These are phyloP conservation scores for Waltergamsia citrina DNA, from an alignment of 2,329 filamentous ascomycete species.

Conservation along the genomic window DNA sequence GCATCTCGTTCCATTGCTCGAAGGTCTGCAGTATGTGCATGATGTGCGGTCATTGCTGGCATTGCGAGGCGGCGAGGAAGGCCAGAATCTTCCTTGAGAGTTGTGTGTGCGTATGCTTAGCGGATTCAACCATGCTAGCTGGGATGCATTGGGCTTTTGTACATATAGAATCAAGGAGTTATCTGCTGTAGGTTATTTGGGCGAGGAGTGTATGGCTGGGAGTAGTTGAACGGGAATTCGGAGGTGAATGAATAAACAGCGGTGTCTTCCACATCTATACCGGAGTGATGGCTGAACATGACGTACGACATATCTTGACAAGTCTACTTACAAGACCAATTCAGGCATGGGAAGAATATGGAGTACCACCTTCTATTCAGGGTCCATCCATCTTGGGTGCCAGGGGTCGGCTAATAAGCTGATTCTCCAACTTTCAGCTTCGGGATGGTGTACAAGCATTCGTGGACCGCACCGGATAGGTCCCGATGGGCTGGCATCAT, in stretches of 20 bases:
- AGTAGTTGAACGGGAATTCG: neutral
- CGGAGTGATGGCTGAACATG: too few species aligned
- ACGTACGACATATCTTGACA: too few species aligned
- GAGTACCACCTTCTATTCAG: too few species aligned
- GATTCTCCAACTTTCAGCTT: too few species aligned
- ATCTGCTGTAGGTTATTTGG: neutral
- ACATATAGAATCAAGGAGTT: neutral
- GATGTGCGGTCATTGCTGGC: conserved; percentile 89
- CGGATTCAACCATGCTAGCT: neutral
- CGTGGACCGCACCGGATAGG: too few species aligned
- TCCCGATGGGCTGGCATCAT: too few species aligned
- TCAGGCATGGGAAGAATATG: too few species aligned
- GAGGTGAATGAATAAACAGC: neutral
- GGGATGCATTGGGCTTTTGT: neutral
- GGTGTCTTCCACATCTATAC: too few species aligned
- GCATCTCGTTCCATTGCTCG: conserved; percentile 83
- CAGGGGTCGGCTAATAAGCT: too few species aligned
- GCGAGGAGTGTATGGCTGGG: neutral
- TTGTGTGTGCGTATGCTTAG: neutral
- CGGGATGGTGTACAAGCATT: too few species aligned
- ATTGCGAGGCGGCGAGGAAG: conserved; percentile 76
- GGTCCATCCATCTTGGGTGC: neutral
- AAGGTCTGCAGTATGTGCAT: conserved; percentile 92
- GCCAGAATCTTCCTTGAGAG: conserved; percentile 13
- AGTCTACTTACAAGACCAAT: too few species aligned